phyloP scores from a whole-genome alignment of 2,329 filamentous ascomycete species.

The Penicillium sp. region DNA sequence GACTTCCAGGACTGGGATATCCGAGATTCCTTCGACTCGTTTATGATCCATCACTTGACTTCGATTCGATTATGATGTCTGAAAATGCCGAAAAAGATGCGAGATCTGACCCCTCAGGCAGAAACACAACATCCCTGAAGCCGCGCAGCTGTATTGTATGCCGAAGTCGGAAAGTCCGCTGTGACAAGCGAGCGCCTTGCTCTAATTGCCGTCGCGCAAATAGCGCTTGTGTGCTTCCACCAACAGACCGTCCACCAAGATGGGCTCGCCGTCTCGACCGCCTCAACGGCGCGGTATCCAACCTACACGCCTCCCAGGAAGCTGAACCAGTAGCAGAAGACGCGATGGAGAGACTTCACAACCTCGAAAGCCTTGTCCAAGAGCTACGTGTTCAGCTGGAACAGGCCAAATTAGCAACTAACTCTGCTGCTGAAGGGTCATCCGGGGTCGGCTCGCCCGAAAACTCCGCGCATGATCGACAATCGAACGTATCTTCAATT shows the following conservation, averaged over 20 bases:
- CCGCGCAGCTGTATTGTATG: slow-evolving; percentile 52
- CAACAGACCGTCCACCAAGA: slow-evolving; percentile 50
- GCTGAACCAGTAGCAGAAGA: slow-evolving; percentile 30
- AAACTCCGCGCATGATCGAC: slow-evolving; percentile 16
- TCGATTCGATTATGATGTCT: too few relatives aligned
- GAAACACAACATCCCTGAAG: slow-evolving; percentile 18
- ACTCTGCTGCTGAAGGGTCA: slow-evolving; percentile 23
- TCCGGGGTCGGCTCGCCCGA: slow-evolving; percentile 28
- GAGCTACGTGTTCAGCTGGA: slow-evolving; percentile 49
- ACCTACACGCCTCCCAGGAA: slow-evolving; percentile 9
- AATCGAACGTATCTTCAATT: slow-evolving; percentile 9
- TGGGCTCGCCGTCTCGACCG: slow-evolving; percentile 54
- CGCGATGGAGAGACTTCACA: slow-evolving; percentile 51
- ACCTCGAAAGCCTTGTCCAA: slow-evolving; percentile 52
- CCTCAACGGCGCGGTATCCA: slow-evolving; percentile 17
- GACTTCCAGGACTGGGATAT: not conserved
- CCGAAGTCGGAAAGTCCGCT: slow-evolving; percentile 56
- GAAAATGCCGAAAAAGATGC: slow-evolving; percentile 9
- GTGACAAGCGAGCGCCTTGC: slow-evolving; percentile 56
- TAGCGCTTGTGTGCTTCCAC: slow-evolving; percentile 53
- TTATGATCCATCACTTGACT: not conserved
- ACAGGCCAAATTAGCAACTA: slow-evolving; percentile 36
- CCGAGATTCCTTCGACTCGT: not conserved
- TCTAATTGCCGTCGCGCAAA: slow-evolving; percentile 55
- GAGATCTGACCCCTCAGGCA: slow-evolving; percentile 3